A percentile compares a stretch with the other conserved stretches of the same genome.
phyloP scores from a whole-genome alignment of 2,329 filamentous ascomycete genomes.

The Clarireedia monteithiana region DNA sequence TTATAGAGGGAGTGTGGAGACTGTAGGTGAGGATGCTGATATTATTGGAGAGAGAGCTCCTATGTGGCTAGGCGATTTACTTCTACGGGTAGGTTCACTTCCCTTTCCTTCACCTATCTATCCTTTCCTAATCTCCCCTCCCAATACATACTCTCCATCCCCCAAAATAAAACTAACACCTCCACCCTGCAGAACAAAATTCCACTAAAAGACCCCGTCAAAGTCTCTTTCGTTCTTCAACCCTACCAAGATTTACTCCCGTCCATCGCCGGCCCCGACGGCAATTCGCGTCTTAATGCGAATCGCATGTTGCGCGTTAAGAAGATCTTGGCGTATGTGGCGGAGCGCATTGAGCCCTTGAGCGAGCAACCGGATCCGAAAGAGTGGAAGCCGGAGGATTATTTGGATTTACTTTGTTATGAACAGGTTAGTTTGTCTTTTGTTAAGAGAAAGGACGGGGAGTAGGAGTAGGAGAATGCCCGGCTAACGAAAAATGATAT shows the following conservation, averaged over 20 bases:
- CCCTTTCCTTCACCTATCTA: neutral
- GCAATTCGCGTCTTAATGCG: constrained; percentile 84
- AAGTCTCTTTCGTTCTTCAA: constrained; percentile 89
- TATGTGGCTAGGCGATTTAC: constrained; percentile 84
- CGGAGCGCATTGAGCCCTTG: constrained; percentile 78
- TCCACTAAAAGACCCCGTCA: constrained; percentile 83
- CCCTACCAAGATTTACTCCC: constrained; percentile 72
- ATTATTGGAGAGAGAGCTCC: constrained; percentile 79
- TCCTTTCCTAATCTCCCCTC: neutral
- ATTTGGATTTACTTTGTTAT: constrained; percentile 91
- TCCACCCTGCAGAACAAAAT: constrained; percentile 57
- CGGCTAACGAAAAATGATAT: neutral
- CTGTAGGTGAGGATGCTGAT: constrained; percentile 69
- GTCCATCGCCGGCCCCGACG: constrained; percentile 64
- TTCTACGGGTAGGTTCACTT: constrained; percentile 52
- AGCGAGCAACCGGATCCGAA: constrained; percentile 50
- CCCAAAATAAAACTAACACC: constrained; percentile 9
- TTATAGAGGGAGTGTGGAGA: constrained; percentile 81
- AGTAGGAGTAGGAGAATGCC: neutral
- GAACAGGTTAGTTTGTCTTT: constrained; percentile 59
- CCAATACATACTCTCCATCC: neutral
- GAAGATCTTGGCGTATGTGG: constrained; percentile 88
- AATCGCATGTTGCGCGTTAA: constrained; percentile 94
- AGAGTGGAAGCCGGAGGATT: constrained; percentile 74
- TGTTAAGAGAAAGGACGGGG: neutral